phyloP scores from a whole-genome alignment of 306 rosid species.

The Rosa multiflora region DNA sequence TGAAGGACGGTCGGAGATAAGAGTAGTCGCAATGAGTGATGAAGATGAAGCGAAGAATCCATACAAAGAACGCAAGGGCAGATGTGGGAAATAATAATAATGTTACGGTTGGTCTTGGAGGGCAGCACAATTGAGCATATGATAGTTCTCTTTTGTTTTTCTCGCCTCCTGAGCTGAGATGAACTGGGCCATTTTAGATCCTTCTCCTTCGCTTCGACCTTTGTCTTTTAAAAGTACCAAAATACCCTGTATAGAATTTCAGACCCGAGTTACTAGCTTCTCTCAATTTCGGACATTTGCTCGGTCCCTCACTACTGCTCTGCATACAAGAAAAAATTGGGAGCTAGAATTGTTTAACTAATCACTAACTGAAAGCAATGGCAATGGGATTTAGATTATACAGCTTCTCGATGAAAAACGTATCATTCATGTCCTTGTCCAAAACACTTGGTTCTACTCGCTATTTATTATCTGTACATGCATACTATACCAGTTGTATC shows the following conservation, averaged over 20 bases:
- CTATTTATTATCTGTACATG: conserved; percentile 28
- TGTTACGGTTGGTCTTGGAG: neutral
- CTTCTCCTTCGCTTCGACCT: neutral
- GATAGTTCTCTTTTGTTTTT: too few relatives aligned
- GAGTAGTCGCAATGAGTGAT: conserved; percentile 17
- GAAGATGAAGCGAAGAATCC: conserved; percentile 28
- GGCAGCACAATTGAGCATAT: too few relatives aligned
- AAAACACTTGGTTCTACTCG: neutral
- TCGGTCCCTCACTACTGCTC: neutral
- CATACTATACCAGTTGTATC: conserved; percentile 23
- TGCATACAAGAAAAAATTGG: neutral
- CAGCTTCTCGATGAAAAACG: neutral
- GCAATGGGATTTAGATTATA: neutral
- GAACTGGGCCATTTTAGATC: neutral
- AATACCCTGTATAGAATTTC: neutral
- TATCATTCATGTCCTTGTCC: neutral
- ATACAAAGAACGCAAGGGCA: conserved; percentile 37
- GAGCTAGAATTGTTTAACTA: neutral
- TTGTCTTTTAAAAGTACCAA: conserved; percentile 1
- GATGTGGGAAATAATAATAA: conserved; percentile 29
- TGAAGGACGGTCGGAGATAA: conserved; percentile 25
- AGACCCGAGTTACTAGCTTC: neutral
- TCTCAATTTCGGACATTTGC: neutral
- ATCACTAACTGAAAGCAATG: neutral
- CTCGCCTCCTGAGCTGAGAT: neutral